Conservation (phyloP, 2,329 filamentous ascomycete genomes). For the Magnaporthiopsis rhizophila region DNA sequence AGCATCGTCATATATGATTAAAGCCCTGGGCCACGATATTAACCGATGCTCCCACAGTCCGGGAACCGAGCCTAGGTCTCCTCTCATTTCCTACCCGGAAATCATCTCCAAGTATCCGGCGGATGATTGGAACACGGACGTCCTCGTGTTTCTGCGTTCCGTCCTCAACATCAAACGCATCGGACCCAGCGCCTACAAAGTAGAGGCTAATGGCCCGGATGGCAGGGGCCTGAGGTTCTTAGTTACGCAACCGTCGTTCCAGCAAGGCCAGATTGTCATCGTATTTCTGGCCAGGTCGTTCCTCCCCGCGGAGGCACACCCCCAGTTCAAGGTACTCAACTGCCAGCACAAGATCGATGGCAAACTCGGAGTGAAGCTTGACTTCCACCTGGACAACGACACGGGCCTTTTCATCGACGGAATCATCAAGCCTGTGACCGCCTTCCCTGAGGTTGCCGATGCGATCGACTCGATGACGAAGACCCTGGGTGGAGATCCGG, state of each 20-base stretch:
- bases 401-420: not conserved
- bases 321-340: not conserved
- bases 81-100: too few species aligned
- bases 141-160: not conserved
- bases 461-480: conserved; percentile 1
- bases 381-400: not conserved
- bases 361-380: not conserved
- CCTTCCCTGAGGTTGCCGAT: conserved; percentile 14
- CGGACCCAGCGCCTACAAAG: not conserved
- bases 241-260: not conserved
- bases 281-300: not conserved
- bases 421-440: not conserved
- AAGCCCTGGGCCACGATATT: too few species aligned
- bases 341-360: not conserved
- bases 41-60: too few species aligned
- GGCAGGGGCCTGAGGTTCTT: not conserved
- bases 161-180: not conserved
- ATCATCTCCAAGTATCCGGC: not conserved
- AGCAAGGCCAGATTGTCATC: not conserved
- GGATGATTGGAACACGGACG: too few species aligned
- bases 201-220: not conserved
- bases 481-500: not conserved
- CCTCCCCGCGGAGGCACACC: not conserved
- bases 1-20: too few species aligned
- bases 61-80: too few species aligned